Evolutionary conservation across 2,329 filamentous ascomycete genomes (phyloP), one percentile per base, ranked within the genome.

Genomic region (Alternaria angustiovoidea): DNA sequence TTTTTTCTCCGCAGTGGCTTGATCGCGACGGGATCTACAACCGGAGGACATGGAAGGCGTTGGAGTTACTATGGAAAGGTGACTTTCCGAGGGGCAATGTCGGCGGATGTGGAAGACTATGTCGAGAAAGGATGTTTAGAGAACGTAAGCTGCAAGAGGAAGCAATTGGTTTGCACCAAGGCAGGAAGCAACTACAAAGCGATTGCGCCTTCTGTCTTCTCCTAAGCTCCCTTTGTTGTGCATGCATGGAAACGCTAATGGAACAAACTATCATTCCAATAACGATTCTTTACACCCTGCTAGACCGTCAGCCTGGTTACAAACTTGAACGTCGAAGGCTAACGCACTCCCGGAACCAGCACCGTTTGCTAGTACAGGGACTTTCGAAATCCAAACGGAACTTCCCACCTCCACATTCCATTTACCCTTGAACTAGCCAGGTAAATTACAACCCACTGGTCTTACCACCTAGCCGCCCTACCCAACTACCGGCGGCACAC

Each of bases 41-140:
- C 32, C 32, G 32, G 32, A 36, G 32, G 32, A 16, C 32, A 36
- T 16, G 32, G 32, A 36, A 36, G 32, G 32, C 7, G 36, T 20
- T 16, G 36, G 3, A 18, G n/a, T n/a, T 39, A 16, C 30, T 24
- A 48, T 48, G 46, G 46, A 48, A 36, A 34, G 30, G 46, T 36
- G 30, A 34, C 20, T 32, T 49, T 49, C 32, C 46, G 46, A 49
- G 46, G 46, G 46, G 30, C 32, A 49, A 38, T n/a, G 32, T 49
- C 46, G 46, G 46, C 22, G 32, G 46, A 34, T 36, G 11, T 6
- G 32, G 20, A 14, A 41, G 9, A 41, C 18, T 22, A 22, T 41
- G 18, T 41, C 9, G 22, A n/a, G 2, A n/a, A 36, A n/a, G 22
- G 32, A 18, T 36, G 46, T 49, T 34, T 26, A 12, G 12, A 32